Evolutionary conservation across 2,329 filamentous ascomycete species (phyloP).

Genomic region (Colletotrichum simmondsii): DNA sequence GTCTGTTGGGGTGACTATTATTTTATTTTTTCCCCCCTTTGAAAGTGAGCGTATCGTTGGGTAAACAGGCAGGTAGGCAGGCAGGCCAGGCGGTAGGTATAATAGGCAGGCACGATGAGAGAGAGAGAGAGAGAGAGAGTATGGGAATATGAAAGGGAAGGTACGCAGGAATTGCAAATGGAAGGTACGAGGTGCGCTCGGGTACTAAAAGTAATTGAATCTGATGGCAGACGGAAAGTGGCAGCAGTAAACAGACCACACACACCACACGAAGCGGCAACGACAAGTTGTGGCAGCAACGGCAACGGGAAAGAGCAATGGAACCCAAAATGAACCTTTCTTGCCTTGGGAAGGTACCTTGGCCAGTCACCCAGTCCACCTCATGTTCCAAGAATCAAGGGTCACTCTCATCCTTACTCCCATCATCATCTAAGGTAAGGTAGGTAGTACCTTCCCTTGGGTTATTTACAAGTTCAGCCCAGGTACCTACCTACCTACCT

Average conservation of each 20-base stretch:
- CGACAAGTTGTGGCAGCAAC: background rate
- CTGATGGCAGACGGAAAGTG: conserved; percentile 13
- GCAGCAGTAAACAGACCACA: conserved; percentile 20
- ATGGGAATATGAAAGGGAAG: background rate
- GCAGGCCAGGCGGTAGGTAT: background rate
- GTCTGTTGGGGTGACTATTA: background rate
- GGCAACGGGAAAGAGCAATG: conserved; percentile 5
- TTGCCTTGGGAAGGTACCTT: too few relatives aligned
- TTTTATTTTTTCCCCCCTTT: background rate
- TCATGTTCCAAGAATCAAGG: background rate
- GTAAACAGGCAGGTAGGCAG: background rate
- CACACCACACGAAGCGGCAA: background rate
- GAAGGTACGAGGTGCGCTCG: background rate
- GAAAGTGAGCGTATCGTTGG: background rate
- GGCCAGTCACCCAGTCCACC: background rate
- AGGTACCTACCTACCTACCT: background rate
- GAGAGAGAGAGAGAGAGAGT: background rate
- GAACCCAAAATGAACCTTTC: background rate
- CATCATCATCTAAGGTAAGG: background rate
- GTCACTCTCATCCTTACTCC: background rate
- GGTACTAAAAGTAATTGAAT: conserved; percentile 6
- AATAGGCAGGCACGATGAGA: background rate
- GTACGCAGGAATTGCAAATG: background rate
- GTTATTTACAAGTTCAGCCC: background rate
- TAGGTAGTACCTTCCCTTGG: background rate